Evolutionary conservation across 495 filamentous ascomycete genomes (phyloP).

Genomic region (Neurospora terricola): DNA sequence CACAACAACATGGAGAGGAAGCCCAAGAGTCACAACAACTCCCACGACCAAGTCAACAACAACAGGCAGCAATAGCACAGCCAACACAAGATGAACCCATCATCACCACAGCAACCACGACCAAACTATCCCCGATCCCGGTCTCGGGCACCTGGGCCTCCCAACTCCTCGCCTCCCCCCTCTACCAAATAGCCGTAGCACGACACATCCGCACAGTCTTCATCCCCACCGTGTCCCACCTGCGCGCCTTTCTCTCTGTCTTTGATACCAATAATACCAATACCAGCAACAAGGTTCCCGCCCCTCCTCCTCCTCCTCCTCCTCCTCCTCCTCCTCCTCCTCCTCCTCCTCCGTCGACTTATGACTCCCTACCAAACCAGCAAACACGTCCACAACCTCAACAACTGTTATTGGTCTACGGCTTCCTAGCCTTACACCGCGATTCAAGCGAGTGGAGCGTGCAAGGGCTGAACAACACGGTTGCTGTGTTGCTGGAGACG

Average conservation of each 20-base stretch:
- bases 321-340: conserved; percentile 9
- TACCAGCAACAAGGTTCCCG: conserved; percentile 9
- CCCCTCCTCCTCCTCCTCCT: conserved; percentile 9
- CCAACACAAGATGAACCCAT: not conserved
- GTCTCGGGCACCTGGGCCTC: not conserved
- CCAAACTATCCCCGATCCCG: not conserved
- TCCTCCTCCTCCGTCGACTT: not conserved
- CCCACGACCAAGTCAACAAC: not conserved
- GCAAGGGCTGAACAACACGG: conserved; percentile 65
- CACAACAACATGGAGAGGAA: not conserved
- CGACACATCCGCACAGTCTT: conserved; percentile 59
- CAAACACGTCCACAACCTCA: not conserved
- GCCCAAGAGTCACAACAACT: not conserved
- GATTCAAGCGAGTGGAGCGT: conserved; percentile 72
- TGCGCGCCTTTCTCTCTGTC: conserved; percentile 63
- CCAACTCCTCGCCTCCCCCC: conserved; percentile 48
- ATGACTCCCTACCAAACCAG: not conserved
- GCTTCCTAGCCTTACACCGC: conserved; percentile 58
- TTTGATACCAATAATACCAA: conserved; percentile 27
- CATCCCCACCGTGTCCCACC: conserved; percentile 61
- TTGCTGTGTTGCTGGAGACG: conserved; percentile 58
- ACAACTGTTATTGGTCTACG: conserved; percentile 49
- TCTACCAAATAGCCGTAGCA: conserved; percentile 59
- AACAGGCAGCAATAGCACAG: not conserved
- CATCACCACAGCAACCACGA: not conserved